These are phyloP conservation scores for Malassezia vespertilionis DNA, from an alignment of 1,284 basidiomycete genomes.

Conservation along the genomic window DNA sequence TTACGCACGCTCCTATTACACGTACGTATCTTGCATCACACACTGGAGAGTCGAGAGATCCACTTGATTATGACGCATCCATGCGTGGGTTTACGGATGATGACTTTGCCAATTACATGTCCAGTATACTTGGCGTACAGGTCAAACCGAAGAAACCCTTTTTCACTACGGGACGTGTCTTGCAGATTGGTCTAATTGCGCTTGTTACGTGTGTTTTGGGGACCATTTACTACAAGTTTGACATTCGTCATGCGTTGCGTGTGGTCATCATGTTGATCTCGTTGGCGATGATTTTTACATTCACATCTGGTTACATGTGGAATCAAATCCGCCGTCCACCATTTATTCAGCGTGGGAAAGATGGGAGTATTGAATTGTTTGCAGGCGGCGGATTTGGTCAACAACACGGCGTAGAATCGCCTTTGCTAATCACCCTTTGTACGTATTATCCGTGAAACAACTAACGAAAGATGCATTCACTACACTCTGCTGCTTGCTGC, in stretches of 20 bases:
- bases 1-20: constrained; percentile 8
- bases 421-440: constrained; percentile 78
- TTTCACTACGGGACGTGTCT: constrained; percentile 16
- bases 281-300: constrained; percentile 38
- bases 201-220: constrained; percentile 15
- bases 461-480: constrained; percentile 1
- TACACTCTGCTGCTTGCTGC: background rate
- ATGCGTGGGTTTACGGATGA: constrained; percentile 7
- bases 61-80: constrained; percentile 5
- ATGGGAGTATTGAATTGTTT: constrained; percentile 63
- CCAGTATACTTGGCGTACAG: constrained; percentile 17
- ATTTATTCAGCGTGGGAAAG: constrained; percentile 53
- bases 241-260: constrained; percentile 16
- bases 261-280: constrained; percentile 25
- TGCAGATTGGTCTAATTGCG: constrained; percentile 13
- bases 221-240: constrained; percentile 19
- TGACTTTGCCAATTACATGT: constrained; percentile 4
- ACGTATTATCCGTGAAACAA: constrained; percentile 47
- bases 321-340: constrained; percentile 77
- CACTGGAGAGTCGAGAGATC: background rate
- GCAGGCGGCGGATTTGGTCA: constrained; percentile 71
- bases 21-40: background rate
- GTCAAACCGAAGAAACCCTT: constrained; percentile 16
- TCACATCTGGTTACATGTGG: constrained; percentile 66
- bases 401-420: constrained; percentile 84